These are phyloP conservation scores for Ustilago curta DNA, from an alignment of 1,284 basidiomycete species.

Conservation along the genomic window DNA sequence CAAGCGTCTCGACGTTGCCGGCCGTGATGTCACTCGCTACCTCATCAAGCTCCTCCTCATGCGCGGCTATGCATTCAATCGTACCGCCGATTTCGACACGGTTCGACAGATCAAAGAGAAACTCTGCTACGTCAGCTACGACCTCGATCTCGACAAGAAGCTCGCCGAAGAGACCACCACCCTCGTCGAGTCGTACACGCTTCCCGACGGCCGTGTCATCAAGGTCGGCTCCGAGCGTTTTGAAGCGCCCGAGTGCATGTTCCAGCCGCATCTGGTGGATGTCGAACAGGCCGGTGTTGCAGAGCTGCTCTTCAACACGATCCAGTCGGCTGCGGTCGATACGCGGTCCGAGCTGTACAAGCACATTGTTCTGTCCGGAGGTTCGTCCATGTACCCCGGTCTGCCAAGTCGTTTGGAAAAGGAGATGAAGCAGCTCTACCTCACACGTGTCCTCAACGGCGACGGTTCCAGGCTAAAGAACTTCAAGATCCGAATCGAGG, in stretches of 20 bases:
- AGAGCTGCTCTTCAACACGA: conserved; percentile 96
- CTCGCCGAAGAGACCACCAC: conserved; percentile 96
- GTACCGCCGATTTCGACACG: conserved; percentile 99
- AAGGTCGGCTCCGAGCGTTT: conserved; percentile 99
- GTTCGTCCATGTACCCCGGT: conserved; percentile 95
- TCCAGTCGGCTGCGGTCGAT: conserved; percentile 91
- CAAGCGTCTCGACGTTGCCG: conserved; percentile 89
- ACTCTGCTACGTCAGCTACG: conserved; percentile 94
- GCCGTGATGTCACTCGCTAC: conserved; percentile 96
- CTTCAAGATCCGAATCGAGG: conserved; percentile 99
- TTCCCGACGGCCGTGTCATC: conserved; percentile 95
- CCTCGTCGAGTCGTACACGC: conserved; percentile 95
- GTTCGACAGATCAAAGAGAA: conserved; percentile 99
- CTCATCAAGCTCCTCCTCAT: conserved; percentile 97
- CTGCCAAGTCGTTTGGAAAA: conserved; percentile 96
- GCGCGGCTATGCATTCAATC: conserved; percentile 99
- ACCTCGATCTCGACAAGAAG: conserved; percentile 92
- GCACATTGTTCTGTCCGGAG: conserved; percentile 96
- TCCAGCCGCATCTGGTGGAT: conserved; percentile 98
- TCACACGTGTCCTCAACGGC: conserved; percentile 86
- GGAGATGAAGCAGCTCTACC: conserved; percentile 98
- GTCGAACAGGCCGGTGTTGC: conserved; percentile 96
- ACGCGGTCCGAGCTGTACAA: conserved; percentile 93
- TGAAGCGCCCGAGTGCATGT: conserved; percentile 99
- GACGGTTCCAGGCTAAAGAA: conserved; percentile 92